Conservation (phyloP, 2,329 filamentous ascomycete species). For the Cladosporium sp. region DNA sequence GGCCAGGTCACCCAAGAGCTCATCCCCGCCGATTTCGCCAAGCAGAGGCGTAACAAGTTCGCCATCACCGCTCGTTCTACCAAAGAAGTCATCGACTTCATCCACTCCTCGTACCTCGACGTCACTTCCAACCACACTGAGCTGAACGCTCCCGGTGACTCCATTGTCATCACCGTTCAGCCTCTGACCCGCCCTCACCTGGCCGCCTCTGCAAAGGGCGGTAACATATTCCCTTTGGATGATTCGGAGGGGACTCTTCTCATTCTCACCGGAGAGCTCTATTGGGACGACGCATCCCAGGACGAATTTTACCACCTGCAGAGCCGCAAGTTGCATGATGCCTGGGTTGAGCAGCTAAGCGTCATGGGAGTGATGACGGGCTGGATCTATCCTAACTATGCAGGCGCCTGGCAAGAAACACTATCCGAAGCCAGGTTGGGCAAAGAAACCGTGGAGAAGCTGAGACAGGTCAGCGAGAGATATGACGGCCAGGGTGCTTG, state of each 20-base stretch:
- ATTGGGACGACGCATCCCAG: constrained; percentile 14
- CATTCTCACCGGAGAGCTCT: constrained; percentile 18
- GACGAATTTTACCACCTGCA: constrained; percentile 16
- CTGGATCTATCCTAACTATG: constrained; percentile 34
- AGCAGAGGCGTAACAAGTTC: constrained; percentile 19
- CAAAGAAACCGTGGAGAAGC: constrained; percentile 18
- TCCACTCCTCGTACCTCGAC: constrained; percentile 17
- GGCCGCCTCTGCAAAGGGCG: constrained; percentile 12
- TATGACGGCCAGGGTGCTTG: constrained; percentile 33
- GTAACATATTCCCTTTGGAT: constrained; percentile 20
- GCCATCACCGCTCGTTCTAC: constrained; percentile 18
- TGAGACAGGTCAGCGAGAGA: constrained; percentile 27
- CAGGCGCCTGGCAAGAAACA: constrained; percentile 31
- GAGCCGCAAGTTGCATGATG: constrained; percentile 8
- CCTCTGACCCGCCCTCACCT: constrained; percentile 21
- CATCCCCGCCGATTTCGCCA: constrained; percentile 12
- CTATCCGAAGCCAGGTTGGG: constrained; percentile 25
- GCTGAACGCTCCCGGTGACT: constrained; percentile 8
- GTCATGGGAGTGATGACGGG: neutral
- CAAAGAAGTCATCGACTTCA: constrained; percentile 13
- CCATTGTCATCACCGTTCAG: constrained; percentile 17
- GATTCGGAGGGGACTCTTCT: constrained; percentile 16
- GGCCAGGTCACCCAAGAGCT: constrained; percentile 17
- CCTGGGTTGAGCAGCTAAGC: constrained; percentile 7
- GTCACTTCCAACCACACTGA: constrained; percentile 14